A percentile compares a stretch with the other conserved stretches of the same genome.
Conservation (phyloP, 2,329 filamentous ascomycete species). For the Thielaviopsis euricoi region DNA sequence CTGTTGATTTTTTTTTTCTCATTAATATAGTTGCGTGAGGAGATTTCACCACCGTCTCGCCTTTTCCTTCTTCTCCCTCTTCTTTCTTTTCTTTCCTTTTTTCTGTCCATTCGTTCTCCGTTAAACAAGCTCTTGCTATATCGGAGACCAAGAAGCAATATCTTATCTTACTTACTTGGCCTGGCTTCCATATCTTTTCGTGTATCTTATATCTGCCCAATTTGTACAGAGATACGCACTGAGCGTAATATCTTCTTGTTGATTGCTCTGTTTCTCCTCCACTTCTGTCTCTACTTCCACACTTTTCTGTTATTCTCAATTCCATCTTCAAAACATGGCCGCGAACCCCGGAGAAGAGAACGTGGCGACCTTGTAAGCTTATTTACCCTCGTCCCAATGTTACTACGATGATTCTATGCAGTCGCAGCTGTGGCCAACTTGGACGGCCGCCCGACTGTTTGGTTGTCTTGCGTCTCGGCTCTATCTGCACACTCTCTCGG, state of each 20-base stretch:
- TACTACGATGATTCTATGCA: neutral
- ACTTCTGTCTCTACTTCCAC: neutral
- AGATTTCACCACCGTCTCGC: neutral
- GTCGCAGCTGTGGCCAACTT: neutral
- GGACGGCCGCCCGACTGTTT: neutral
- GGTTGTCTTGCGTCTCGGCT: neutral
- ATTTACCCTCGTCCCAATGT: neutral
- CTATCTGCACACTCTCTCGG: neutral
- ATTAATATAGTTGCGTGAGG: neutral
- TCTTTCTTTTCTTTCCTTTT: neutral
- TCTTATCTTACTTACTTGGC: too few species aligned
- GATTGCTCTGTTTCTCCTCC: too few species aligned
- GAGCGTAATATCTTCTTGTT: too few species aligned
- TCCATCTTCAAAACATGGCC: constrained; percentile 23
- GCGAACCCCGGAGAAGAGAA: constrained; percentile 32
- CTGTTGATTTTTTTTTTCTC: neutral
- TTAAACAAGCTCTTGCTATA: neutral
- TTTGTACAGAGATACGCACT: too few species aligned
- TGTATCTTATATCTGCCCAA: neutral
- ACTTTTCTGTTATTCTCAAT: neutral
- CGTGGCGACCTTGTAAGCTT: constrained; percentile 32
- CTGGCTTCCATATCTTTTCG: neutral
- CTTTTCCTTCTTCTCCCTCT: neutral
- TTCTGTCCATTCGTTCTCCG: neutral
- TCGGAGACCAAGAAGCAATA: neutral